Evolutionary conservation across 2,329 filamentous ascomycete species (phyloP).

Genomic region (Metarhizium anisopliae): DNA sequence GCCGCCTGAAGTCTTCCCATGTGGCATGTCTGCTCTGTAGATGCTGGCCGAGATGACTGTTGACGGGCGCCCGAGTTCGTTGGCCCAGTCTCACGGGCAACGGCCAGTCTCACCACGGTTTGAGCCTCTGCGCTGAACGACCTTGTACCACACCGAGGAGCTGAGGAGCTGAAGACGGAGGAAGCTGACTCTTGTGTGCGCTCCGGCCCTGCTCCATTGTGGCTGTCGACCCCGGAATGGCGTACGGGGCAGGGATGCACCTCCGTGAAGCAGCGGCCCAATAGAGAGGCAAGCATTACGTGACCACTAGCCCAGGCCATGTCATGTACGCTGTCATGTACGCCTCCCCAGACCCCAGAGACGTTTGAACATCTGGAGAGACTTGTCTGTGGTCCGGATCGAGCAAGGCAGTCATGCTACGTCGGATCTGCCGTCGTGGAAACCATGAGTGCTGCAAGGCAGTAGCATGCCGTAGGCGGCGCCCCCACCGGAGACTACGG

Average conservation of each 20-base stretch:
- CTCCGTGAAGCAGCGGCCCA: constrained; percentile 6
- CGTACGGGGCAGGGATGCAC: background rate
- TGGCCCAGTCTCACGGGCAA: no score
- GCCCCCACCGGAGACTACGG: background rate
- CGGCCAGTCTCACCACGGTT: no score
- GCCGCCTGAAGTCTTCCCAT: no score
- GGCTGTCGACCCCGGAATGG: constrained; percentile 3
- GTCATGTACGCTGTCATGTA: background rate
- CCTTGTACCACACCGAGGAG: no score
- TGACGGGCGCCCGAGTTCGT: no score
- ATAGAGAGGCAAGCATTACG: constrained; percentile 8
- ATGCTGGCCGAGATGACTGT: no score
- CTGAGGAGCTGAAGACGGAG: no score
- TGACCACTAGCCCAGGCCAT: background rate
- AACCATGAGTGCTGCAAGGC: background rate
- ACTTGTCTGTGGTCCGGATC: background rate
- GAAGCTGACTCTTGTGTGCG: background rate
- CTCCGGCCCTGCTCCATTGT: constrained; percentile 2
- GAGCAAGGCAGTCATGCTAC: background rate
- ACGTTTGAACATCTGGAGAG: background rate
- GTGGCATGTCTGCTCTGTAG: no score
- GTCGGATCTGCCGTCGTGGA: no score
- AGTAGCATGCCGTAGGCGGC: background rate
- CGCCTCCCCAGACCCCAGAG: background rate
- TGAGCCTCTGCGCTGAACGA: no score